Evolutionary conservation across 2,329 filamentous ascomycete genomes (phyloP).

Genomic region (Coniochaeta hoffmannii): DNA sequence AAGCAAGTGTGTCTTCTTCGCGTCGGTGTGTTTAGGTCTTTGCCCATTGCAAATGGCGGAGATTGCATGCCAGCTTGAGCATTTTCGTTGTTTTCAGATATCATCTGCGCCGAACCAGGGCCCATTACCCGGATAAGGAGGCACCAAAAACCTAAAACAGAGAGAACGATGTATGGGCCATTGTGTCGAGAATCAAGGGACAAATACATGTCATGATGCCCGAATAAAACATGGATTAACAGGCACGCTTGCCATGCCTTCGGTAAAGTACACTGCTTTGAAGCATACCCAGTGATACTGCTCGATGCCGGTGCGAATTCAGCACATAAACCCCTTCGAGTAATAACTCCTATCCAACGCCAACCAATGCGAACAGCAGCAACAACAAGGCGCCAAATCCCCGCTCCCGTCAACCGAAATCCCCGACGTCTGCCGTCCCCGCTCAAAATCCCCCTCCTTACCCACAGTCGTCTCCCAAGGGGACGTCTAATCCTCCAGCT

Average conservation of each 20-base stretch:
- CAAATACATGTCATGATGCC: not conserved
- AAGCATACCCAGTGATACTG: too few relatives aligned
- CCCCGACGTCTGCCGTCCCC: not conserved
- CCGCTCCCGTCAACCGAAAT: not conserved
- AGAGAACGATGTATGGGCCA: not conserved
- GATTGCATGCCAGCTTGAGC: not conserved
- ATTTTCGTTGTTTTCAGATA: not conserved
- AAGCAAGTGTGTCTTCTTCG: constrained; percentile 1
- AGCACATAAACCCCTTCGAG: constrained; percentile 12
- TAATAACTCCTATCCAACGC: constrained; percentile 13
- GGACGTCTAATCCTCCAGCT: constrained; percentile 24
- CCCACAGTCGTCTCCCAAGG: not conserved
- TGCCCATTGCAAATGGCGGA: not conserved
- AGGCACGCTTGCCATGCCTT: too few relatives aligned
- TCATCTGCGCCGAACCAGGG: not conserved
- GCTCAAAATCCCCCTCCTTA: not conserved
- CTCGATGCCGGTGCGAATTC: constrained; percentile 10
- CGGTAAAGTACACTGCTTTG: too few relatives aligned
- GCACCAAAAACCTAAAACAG: not conserved
- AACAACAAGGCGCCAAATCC: not conserved
- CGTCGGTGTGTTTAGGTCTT: not conserved
- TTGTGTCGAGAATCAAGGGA: constrained; percentile 4
- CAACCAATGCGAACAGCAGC: constrained; percentile 14
- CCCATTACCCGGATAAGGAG: not conserved
- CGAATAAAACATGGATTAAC: not conserved